Percentiles rank a stretch among this genome's conserved stretches.
Conservation (phyloP, 177 flowering plant species). For the Tripterygium wilfordii region DNA sequence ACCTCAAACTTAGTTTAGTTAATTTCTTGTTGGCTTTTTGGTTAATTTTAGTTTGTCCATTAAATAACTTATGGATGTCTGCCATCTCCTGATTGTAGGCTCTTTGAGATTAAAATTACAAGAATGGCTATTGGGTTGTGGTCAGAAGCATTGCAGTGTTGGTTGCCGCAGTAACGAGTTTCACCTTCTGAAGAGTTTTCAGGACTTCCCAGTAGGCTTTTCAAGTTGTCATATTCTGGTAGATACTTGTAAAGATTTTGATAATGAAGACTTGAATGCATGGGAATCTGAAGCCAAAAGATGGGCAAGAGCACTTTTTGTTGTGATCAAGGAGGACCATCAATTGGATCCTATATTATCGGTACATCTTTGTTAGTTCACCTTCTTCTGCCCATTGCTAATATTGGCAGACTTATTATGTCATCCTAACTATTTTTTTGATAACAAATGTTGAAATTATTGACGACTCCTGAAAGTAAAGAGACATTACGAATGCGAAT, state of each 20-base stretch:
- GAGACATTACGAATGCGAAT: no score
- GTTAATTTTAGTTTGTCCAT: background rate
- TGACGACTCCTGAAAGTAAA: no score
- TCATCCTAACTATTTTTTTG: background rate
- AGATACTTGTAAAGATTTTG: constrained; percentile 30
- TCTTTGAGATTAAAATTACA: constrained; percentile 42
- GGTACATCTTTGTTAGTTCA: constrained; percentile 44
- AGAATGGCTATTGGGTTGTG: constrained; percentile 52
- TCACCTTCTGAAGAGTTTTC: constrained; percentile 32
- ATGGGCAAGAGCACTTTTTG: constrained; percentile 83
- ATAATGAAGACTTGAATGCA: constrained; percentile 76
- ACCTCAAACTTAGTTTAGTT: no score
- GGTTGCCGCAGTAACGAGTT: constrained; percentile 13
- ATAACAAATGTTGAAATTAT: no score
- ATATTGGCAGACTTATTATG: constrained; percentile 2
- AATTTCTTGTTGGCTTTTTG: background rate
- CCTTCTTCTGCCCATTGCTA: constrained; percentile 2
- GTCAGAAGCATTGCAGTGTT: constrained; percentile 14
- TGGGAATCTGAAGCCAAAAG: constrained; percentile 66
- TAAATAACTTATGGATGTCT: no score
- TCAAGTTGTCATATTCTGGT: constrained; percentile 9
- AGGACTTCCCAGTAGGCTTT: constrained; percentile 51
- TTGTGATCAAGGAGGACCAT: constrained; percentile 41
- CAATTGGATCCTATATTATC: constrained; percentile 40
- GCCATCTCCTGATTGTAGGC: no score